phyloP scores from a whole-genome alignment of 2,329 filamentous ascomycete genomes.

The Alternaria viburni region DNA sequence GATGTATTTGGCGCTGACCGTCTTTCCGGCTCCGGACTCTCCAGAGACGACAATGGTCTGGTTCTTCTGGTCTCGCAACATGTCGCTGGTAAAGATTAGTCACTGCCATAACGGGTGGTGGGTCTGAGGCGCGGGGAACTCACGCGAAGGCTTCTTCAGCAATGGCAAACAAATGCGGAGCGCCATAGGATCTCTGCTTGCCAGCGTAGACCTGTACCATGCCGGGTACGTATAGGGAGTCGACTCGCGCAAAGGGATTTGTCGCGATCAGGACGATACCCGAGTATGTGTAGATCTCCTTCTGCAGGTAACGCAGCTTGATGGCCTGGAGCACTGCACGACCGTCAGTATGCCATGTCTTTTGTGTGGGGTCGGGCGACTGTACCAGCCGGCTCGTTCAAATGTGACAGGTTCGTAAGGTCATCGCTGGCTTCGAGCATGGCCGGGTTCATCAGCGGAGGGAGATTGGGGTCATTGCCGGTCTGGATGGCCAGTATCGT shows the following conservation, averaged over 20 bases:
- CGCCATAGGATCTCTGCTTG: constrained; percentile 94
- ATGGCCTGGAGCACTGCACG: constrained; percentile 90
- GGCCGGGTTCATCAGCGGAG: constrained; percentile 95
- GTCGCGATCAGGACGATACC: constrained; percentile 98
- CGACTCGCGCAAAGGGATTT: constrained; percentile 95
- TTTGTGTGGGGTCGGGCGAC: background rate
- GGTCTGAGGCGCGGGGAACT: constrained; percentile 38
- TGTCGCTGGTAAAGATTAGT: constrained; percentile 69
- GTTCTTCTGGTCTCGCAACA: constrained; percentile 94
- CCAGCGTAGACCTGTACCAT: constrained; percentile 99
- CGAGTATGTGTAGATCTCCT: constrained; percentile 99
- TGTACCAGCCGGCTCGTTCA: constrained; percentile 96
- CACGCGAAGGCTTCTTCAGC: constrained; percentile 98
- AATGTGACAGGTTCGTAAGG: constrained; percentile 93
- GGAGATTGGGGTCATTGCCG: constrained; percentile 77
- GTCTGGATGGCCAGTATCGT: constrained; percentile 77
- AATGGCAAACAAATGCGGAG: constrained; percentile 97
- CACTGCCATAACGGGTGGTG: background rate
- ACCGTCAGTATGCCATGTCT: constrained; percentile 32
- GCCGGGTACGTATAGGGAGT: constrained; percentile 96
- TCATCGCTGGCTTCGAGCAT: constrained; percentile 99
- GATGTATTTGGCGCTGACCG: constrained; percentile 99
- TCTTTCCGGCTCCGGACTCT: constrained; percentile 98
- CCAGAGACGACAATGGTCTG: constrained; percentile 99
- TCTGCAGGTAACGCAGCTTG: constrained; percentile 93